Evolutionary conservation across 352 stramenopile genomes (phyloP), one percentile per base, ranked within the genome.

Genomic region (Halophytophthora polymorphica): DNA sequence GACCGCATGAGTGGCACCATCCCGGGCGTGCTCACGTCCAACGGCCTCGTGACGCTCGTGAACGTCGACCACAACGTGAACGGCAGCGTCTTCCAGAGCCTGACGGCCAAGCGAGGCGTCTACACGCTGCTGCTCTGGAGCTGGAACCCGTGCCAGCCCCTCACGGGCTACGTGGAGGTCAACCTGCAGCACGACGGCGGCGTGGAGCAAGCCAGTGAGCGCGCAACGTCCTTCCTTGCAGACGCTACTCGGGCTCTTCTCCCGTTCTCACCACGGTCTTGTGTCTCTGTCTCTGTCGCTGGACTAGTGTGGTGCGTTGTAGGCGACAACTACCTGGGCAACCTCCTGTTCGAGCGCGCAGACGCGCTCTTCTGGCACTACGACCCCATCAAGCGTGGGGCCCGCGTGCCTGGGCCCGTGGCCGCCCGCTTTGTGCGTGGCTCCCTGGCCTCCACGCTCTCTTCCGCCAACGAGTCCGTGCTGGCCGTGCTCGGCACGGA

Each of bases 331-430:
- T 71, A 67, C 45, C 19, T 70, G 12, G 68, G 68, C 10, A 73
- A 73, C 29, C 42, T 59, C 29, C 35, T 77, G 15, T 73, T 71
- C 41, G 67, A 77, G 51, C 56, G 56, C 39, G 59, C 53, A 0
- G 65, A 77, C 48, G 58, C 55, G 11, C 64, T 77, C 36, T 71
- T 77, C 25, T 77, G 68, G 68, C 58, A 73, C 35, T 77, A 71
- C 18, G 68, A 72, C 28, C 63, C 63, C 5, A 64, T 64, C 12
- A 67, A 67, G 18, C 59, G 59, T 14, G 59, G 59, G 7, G 53
- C 63, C n/a, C 59, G 51, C 48, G 48, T 39, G 0, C 48, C 53
- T 17, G 46, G 37, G 12, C 63, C 37, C 12, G 36, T 59, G 25
- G 25, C 4, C 25, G 25, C 25, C 34, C 53, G 39, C 5, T 67